Conservation (phyloP, 1,139 yeast genomes). For the Hansenula sp. region DNA sequence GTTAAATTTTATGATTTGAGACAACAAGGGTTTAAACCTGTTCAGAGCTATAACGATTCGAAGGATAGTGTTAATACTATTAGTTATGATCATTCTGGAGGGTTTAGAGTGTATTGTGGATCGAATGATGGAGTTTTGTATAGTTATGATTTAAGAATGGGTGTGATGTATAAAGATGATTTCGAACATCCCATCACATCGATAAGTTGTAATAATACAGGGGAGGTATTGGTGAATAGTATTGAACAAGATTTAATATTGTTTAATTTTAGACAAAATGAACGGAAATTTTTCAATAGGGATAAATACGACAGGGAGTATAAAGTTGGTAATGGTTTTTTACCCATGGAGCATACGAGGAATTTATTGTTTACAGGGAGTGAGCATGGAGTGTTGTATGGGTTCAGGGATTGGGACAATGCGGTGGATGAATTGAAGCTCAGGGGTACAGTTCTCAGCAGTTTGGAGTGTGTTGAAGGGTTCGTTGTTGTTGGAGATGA, state of each 20-base stretch:
- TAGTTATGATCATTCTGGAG: not conserved
- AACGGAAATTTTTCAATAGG: not conserved
- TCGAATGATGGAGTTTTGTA: slow-evolving; percentile 19
- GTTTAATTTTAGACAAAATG: not conserved
- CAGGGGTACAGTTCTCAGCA: no score
- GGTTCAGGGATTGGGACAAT: no score
- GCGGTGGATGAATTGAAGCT: no score
- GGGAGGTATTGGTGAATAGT: not conserved
- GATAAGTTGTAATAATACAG: not conserved
- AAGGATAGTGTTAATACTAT: slow-evolving; percentile 15
- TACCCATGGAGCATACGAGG: no score
- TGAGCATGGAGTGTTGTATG: not conserved
- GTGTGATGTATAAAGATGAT: slow-evolving; percentile 10
- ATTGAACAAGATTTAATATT: not conserved
- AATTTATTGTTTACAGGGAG: not conserved
- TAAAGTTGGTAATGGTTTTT: not conserved
- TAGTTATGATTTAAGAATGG: slow-evolving; percentile 18
- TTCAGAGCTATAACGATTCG: slow-evolving; percentile 14
- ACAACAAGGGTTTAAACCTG: slow-evolving; percentile 15
- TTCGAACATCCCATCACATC: slow-evolving; percentile 10
- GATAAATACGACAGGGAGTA: slow-evolving; percentile 1
- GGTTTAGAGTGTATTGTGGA: slow-evolving; percentile 8
- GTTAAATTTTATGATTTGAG: slow-evolving; percentile 17
- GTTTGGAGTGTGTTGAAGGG: no score
- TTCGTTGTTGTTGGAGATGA: no score